These are phyloP conservation scores for Apiospora marii DNA, from an alignment of 2,329 filamentous ascomycete genomes.

Conservation along the genomic window DNA sequence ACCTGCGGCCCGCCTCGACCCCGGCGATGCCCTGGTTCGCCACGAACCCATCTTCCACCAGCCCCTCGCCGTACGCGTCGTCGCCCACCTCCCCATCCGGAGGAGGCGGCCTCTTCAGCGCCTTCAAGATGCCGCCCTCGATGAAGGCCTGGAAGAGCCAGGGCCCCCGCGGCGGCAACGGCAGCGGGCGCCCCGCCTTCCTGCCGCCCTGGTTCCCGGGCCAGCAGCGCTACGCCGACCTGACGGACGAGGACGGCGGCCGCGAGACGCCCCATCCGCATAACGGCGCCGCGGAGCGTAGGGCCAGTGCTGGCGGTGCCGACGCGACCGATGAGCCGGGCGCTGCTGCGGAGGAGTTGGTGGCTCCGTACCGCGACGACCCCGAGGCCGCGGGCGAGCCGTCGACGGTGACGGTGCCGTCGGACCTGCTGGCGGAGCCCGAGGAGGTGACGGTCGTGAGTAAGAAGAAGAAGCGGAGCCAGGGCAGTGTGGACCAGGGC, in stretches of 20 bases:
- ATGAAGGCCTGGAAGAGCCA: constrained; percentile 24
- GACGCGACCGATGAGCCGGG: neutral
- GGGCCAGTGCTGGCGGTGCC: neutral
- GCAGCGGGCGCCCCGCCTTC: constrained; percentile 19
- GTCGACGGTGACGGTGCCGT: constrained; percentile 26
- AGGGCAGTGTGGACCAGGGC: constrained; percentile 6
- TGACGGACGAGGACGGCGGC: neutral
- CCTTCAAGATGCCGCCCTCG: constrained; percentile 41
- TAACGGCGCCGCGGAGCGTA: neutral
- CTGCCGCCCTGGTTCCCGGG: constrained; percentile 7
- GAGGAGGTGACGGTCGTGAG: constrained; percentile 34
- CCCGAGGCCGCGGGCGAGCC: constrained; percentile 30
- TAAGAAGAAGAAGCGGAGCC: constrained; percentile 31
- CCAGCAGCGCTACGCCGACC: neutral
- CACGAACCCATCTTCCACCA: constrained; percentile 8
- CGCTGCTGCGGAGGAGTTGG: neutral
- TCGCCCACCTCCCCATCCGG: neutral
- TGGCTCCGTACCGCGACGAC: constrained; percentile 27
- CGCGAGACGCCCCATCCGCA: neutral
- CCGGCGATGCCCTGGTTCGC: constrained; percentile 35
- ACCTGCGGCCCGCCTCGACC: constrained; percentile 44
- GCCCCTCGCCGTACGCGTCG: constrained; percentile 21
- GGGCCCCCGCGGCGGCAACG: constrained; percentile 28
- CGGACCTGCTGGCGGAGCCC: constrained; percentile 29
- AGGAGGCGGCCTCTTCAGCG: neutral